Evolutionary conservation across 208 protist genomes (phyloP), one percentile per base, ranked within the genome.

Genomic region (Trypanosoma caninum): DNA sequence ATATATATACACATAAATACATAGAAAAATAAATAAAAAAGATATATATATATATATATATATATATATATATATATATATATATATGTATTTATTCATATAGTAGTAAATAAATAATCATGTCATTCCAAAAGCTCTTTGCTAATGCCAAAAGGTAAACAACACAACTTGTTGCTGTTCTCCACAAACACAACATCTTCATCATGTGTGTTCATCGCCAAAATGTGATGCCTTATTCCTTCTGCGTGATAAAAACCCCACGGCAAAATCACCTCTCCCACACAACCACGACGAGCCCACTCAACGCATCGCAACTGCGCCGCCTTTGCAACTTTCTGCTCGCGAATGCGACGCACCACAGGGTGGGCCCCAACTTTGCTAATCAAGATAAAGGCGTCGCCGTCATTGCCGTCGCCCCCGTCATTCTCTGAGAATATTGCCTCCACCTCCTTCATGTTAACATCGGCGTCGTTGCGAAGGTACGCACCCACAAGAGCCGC

Each of bases 171-270:
- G 41, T 90, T 75, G 50, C 84, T 78, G 9, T 59, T 78, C 66
- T 82, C 80, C 44, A 89, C 79, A 61, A 95, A 92, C 14, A 92
- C 72, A 3, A 87, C 55, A 2, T 1, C 27, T 13, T 46, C 54
- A 25, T 59, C 62, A 10, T 54, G 41, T 20, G 65, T 69, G 59
- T 88, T 89, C 35, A 70, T 69, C 27, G 83, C 76, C n/a, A 87
- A 28, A 14, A 95, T 82, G 63, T 88, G 80, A 57, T 85, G 80
- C 5, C 75, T 71, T 44, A 95, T 95, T n/a, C 78, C 77, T 55
- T 87, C 79, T 2, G 76, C 62, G 71, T 95, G 89, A 59, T 84
- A 95, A 67, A 84, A 93, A 27, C 89, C 89, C 86, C 89, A 95
- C 5, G 89, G 89, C 16, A 95, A 71, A 59, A 95, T 91, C 41